These are phyloP conservation scores for Cocos nucifera DNA, from an alignment of 176 grass and related monocot genomes.

Conservation along the genomic window DNA sequence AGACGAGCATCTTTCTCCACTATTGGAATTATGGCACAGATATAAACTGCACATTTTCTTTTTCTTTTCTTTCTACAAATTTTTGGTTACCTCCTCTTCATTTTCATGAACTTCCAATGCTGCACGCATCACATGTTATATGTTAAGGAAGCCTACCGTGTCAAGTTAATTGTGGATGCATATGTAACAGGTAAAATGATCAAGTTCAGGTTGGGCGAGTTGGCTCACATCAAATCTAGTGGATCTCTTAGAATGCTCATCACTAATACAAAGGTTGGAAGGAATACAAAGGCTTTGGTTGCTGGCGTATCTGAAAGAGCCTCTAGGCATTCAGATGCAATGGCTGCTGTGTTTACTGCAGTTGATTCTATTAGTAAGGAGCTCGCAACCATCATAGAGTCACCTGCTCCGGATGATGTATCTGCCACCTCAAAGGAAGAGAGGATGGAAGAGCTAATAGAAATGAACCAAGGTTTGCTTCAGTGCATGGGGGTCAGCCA, in stretches of 20 bases:
- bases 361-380: slow-evolving; percentile 77
- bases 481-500: slow-evolving; percentile 88
- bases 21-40: too few relatives aligned
- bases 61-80: too few relatives aligned
- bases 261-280: slow-evolving; percentile 75
- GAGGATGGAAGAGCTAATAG: slow-evolving; percentile 75
- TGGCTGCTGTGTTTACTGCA: slow-evolving; percentile 56
- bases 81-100: too few relatives aligned
- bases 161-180: slow-evolving; percentile 3
- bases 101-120: too few relatives aligned
- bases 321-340: slow-evolving; percentile 56
- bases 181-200: slow-evolving; percentile 69
- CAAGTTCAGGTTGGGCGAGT: slow-evolving; percentile 67
- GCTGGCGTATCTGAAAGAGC: slow-evolving; percentile 68
- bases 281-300: slow-evolving; percentile 85
- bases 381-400: slow-evolving; percentile 50
- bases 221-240: slow-evolving; percentile 40
- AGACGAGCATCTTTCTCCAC: too few relatives aligned
- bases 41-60: too few relatives aligned
- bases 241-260: slow-evolving; percentile 82
- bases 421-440: slow-evolving; percentile 62
- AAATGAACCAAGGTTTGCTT: slow-evolving; percentile 97
- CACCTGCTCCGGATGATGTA: slow-evolving; percentile 41
- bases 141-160: not conserved
- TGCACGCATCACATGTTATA: too few relatives aligned